Base-by-base conservation (phyloP, 176 grass and related monocot species). In the Thalia dealbata region DNA sequence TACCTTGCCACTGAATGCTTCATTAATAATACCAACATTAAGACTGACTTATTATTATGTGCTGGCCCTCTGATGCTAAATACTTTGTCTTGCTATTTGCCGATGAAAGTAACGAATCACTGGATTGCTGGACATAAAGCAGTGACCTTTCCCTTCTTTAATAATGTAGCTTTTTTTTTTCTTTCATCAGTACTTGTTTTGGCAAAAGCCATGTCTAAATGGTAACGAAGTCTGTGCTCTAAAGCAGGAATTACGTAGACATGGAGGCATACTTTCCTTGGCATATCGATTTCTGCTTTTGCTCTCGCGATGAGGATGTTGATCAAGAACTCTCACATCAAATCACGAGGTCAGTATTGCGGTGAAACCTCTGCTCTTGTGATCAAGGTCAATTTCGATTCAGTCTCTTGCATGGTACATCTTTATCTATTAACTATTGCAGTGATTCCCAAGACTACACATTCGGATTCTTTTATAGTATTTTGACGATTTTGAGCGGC, bases 241-340 rank as follows among this genome's bases (percentile, higher is more conserved):
- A 74, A 76, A 78, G 61, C 87, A 97, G 89, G 93, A 92, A 82
- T 75, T 97, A 42, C 92, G 81, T 80, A 92, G 82, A 82, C 89
- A 92, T 81, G 93, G 93, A 19, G 93, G 89, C 69, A 90, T 97
- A 82, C 73, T 97, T 70, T 88, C 83, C 75, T 83, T 92, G 77
- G 91, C 85, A 35, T 79, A 45, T 66, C n/a, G n/a, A n/a, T n/a
- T n/a, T n/a, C n/a, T n/a, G n/a, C n/a, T n/a, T n/a, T n/a, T n/a
- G n/a, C n/a, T n/a, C n/a, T n/a, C n/a, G n/a, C n/a, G n/a, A n/a
- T n/a, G n/a, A n/a, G n/a, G n/a, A n/a, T n/a, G n/a, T n/a, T n/a
- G n/a, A n/a, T n/a, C n/a, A n/a, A n/a, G n/a, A n/a, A n/a, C n/a
- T n/a, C n/a, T n/a, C n/a, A n/a, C n/a, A n/a, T n/a, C n/a, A n/a